Evolutionary conservation across 2,329 filamentous ascomycete species (phyloP).

Genomic region (Aspergillus thermomutatus): DNA sequence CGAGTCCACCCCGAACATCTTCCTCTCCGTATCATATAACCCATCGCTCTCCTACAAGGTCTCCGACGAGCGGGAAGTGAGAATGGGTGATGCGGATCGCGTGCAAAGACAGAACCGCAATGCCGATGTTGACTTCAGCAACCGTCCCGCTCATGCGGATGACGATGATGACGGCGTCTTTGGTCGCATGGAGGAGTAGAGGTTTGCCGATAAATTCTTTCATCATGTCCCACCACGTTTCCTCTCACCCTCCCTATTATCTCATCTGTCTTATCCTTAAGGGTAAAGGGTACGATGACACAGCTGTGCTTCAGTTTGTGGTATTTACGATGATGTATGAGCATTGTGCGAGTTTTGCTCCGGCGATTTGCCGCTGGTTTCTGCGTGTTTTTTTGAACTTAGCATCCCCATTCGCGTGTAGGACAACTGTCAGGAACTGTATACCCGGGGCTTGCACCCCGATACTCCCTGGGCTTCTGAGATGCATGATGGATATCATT

Average conservation of each 20-base stretch:
- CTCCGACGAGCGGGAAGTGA: conserved; percentile 58
- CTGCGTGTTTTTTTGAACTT: conserved; percentile 22
- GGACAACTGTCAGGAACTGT: conserved; percentile 15
- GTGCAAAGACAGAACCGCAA: conserved; percentile 33
- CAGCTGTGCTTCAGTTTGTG: background rate
- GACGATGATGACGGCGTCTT: conserved; percentile 96
- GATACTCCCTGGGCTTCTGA: conserved; percentile 5
- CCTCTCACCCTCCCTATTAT: background rate
- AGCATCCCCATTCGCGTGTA: conserved; percentile 22
- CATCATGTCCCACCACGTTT: background rate
- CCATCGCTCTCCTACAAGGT: conserved; percentile 47
- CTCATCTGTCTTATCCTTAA: background rate
- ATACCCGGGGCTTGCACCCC: conserved; percentile 5
- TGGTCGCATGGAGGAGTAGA: conserved; percentile 88
- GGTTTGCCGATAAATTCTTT: background rate
- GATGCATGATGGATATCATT: conserved; percentile 9
- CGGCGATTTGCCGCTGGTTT: conserved; percentile 5
- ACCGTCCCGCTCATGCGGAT: conserved; percentile 60
- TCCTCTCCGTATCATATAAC: conserved; percentile 42
- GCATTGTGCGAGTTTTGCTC: background rate
- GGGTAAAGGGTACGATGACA: background rate
- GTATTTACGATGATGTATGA: background rate
- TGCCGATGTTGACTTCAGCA: conserved; percentile 35
- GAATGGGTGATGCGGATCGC: conserved; percentile 61
- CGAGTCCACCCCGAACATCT: conserved; percentile 38